phyloP scores from a whole-genome alignment of 176 grass and related monocot species.

The barley (Hordeum vulgare) region MorexV3_pseudomolecules_assembly NC_058523.1:554408759-554409258 shows the following conservation, averaged over 20 bases:
- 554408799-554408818: constrained; percentile 63
- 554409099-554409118: not conserved
- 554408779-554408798: constrained; percentile 62
- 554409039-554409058: not conserved
- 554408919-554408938: not conserved
- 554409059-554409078: not conserved
- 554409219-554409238: no score
- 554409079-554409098: not conserved
- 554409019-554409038: not conserved
- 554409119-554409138: not conserved
- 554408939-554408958: not conserved
- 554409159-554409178: not conserved
- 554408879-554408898: not conserved
- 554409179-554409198: no score
- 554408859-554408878: not conserved
- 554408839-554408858: constrained; percentile 68
- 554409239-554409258: no score
- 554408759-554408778: constrained; percentile 28
- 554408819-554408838: constrained; percentile 35
- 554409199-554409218: no score
- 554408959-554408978: not conserved
- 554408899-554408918: not conserved
- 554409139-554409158: not conserved
- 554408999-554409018: not conserved
- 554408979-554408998: not conserved